phyloP scores from a whole-genome alignment of 1,284 basidiomycete genomes.

The Heterobasidion irregulare region DNA sequence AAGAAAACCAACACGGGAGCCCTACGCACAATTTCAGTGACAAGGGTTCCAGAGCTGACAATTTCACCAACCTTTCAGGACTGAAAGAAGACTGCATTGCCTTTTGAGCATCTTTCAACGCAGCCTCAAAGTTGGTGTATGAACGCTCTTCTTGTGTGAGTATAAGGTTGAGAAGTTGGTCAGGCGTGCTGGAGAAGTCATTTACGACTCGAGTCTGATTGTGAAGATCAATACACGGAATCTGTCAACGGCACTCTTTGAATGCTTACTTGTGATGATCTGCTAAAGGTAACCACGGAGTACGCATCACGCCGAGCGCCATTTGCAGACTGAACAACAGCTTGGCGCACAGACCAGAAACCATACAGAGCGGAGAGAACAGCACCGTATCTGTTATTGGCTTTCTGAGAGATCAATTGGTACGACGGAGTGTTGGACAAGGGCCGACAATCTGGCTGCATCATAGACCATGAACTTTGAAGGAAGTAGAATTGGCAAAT shows the following conservation, averaged over 20 bases:
- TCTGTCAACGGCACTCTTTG: constrained; percentile 26
- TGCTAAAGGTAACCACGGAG: background rate
- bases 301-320: constrained; percentile 4
- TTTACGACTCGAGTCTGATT: constrained; percentile 31
- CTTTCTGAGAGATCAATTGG: background rate
- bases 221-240: constrained; percentile 33
- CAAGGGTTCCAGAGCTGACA: too few species aligned
- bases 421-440: background rate
- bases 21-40: background rate
- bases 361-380: background rate
- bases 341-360: background rate
- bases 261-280: background rate
- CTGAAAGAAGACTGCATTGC: constrained; percentile 46
- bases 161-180: constrained; percentile 32
- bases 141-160: constrained; percentile 24
- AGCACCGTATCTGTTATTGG: background rate
- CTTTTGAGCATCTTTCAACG: constrained; percentile 27
- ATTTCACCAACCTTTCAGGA: constrained; percentile 36
- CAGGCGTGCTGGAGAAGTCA: constrained; percentile 41
- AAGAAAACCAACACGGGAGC: background rate
- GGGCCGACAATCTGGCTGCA: background rate
- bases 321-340: constrained; percentile 16
- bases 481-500: background rate
- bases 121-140: constrained; percentile 41
- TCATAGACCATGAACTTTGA: constrained; percentile 47